Percentiles rank a stretch among this genome's conserved stretches.
Evolutionary conservation across 257 asterid species (phyloP).

Genomic region (Fraxinus americana): DNA sequence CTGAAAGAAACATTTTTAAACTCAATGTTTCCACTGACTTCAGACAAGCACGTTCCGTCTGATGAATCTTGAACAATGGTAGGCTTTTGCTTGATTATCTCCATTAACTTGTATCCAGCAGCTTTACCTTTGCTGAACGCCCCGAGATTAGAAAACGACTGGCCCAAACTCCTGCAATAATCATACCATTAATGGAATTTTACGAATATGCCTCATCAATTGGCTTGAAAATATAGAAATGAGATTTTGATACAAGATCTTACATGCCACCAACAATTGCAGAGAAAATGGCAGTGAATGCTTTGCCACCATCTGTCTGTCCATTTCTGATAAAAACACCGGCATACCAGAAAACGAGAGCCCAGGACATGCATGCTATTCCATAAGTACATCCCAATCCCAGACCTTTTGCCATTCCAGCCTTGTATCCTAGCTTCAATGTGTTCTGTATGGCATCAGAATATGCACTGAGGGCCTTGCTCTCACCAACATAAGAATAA

Average conservation of each 20-base stretch:
- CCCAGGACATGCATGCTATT: slow-evolving; percentile 99
- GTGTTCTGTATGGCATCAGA: slow-evolving; percentile 92
- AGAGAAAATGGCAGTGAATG: slow-evolving; percentile 93
- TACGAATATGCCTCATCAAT: background rate
- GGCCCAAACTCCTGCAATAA: slow-evolving; percentile 92
- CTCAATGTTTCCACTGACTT: slow-evolving; percentile 83
- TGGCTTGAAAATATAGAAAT: background rate
- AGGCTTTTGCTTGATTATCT: slow-evolving; percentile 84
- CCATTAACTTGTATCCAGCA: slow-evolving; percentile 92
- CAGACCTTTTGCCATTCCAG: slow-evolving; percentile 98
- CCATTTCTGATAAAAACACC: slow-evolving; percentile 94
- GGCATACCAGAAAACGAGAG: slow-evolving; percentile 97
- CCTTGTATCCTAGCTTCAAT: slow-evolving; percentile 88
- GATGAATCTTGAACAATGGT: slow-evolving; percentile 63
- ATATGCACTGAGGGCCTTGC: slow-evolving; percentile 70
- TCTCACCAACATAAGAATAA: slow-evolving; percentile 91
- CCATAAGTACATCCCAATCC: slow-evolving; percentile 97
- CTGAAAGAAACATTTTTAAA: slow-evolving; percentile 86
- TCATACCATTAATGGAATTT: slow-evolving; percentile 21
- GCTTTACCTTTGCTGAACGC: slow-evolving; percentile 98
- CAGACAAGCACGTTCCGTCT: slow-evolving; percentile 54
- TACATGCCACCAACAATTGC: slow-evolving; percentile 99
- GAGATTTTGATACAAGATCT: slow-evolving; percentile 31
- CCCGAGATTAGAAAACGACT: slow-evolving; percentile 92
- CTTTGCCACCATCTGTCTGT: slow-evolving; percentile 90